Percentiles rank a stretch among this genome's conserved stretches.
Evolutionary conservation across 257 asterid species (phyloP).

Genomic region (Asclepias syriaca): DNA sequence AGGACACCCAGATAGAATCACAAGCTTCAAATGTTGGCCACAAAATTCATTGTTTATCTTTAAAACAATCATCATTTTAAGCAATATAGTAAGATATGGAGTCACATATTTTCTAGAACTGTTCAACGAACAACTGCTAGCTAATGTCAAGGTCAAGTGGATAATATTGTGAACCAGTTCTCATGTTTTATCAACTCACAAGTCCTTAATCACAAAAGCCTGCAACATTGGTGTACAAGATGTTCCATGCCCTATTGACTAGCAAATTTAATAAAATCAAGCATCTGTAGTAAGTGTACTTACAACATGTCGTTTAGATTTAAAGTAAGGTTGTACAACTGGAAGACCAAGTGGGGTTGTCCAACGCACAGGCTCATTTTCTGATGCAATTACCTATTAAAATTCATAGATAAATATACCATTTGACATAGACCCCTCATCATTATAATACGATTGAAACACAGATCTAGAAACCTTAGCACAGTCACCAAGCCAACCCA

Average conservation of each 20-base stretch:
- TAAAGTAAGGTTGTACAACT: conserved; percentile 90
- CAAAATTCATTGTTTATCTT: not conserved
- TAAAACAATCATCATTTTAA: not conserved
- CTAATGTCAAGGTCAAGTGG: not conserved
- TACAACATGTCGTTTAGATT: conserved; percentile 70
- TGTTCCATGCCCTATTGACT: not conserved
- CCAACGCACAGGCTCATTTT: conserved; percentile 84
- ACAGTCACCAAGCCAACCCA: conserved; percentile 98
- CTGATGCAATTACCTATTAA: conserved; percentile 78
- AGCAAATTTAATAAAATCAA: not conserved
- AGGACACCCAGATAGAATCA: not conserved
- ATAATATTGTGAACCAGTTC: not conserved
- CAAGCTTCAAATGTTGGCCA: not conserved
- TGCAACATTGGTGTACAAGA: not conserved
- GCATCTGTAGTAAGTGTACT: conserved; percentile 25
- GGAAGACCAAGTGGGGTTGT: conserved; percentile 98
- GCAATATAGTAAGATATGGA: not conserved
- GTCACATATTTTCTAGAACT: too few species aligned
- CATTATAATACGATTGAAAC: not conserved
- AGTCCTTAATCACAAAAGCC: not conserved
- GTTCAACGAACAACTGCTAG: not conserved
- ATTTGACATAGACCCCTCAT: not conserved
- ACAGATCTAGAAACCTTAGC: conserved; percentile 62
- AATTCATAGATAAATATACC: conserved; percentile 10
- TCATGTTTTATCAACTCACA: not conserved